Evolutionary conservation across 1,284 basidiomycete genomes (phyloP), one percentile per base, ranked within the genome.

Genomic region (Microbotryum saponariae): DNA sequence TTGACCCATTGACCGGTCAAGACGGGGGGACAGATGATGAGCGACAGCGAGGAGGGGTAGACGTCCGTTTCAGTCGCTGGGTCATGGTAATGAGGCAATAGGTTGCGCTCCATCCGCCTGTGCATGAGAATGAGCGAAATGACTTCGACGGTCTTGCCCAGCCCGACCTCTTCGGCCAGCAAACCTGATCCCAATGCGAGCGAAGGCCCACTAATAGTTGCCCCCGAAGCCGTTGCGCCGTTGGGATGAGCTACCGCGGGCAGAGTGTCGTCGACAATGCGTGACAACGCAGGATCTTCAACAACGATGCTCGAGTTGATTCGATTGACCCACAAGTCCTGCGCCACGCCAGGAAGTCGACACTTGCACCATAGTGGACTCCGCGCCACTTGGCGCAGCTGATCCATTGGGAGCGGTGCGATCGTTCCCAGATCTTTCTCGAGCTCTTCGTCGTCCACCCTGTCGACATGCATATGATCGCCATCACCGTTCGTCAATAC

Each of bases 121-220:
- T 67, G 59, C 6, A 61, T 58, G 14, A 77, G 64, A 10, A 77
- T 72, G 21, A 77, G 60, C 6, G 72, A 67, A 4, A 77, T 59
- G 2, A 74, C 66, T 58, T 76, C 75, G 46, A 77, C 72, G 4
- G 76, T 77, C 55, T 78, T 78, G 8, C 77, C 77, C 2, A 77
- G 71, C 6, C 76, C 76, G 70, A 77, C 76, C 62, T 77, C 75
- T 44, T 77, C 76, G 4, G 73, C 60, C 0, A 71, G 59, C 31
- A 71, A 20, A 0, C 67, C 67, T 42, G 9, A 29, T 10, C 25
- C 60, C 49, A 3, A 46, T 47, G 4, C 6, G 37, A 42, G 51
- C 56, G 16, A 58, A 20, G 33, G 23, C 50, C n/a, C 23, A 6
- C 27, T 7, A 29, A 18, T 48, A 51, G 10, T 45, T 29, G 6